Evolutionary conservation across 139 green algal species (phyloP).

Genomic region (Gonium pectorale): DNA sequence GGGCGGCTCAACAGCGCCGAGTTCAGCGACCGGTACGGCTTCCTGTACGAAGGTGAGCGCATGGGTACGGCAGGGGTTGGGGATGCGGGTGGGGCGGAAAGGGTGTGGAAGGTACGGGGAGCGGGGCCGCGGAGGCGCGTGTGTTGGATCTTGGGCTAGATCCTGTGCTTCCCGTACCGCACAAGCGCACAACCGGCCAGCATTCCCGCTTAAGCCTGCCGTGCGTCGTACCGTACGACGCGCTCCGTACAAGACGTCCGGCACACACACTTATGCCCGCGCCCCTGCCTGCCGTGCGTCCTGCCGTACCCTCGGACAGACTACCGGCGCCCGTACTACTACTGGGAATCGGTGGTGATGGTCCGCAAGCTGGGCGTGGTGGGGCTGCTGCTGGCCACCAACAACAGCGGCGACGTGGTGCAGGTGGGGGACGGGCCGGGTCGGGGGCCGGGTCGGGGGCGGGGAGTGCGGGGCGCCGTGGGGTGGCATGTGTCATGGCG

Average conservation of each 20-base stretch:
- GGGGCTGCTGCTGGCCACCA: constrained; percentile 26
- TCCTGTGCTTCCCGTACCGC: background rate
- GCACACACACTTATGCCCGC: background rate
- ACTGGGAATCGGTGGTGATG: constrained; percentile 30
- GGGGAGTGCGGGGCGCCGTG: too few species aligned
- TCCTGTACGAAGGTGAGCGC: constrained; percentile 35
- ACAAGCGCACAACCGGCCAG: background rate
- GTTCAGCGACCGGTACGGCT: constrained; percentile 37
- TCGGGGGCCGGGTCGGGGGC: background rate
- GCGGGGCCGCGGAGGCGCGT: background rate
- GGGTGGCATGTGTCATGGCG: too few species aligned
- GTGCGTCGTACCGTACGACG: background rate
- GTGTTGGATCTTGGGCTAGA: background rate
- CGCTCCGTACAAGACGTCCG: background rate
- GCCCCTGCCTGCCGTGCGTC: background rate
- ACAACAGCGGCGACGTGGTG: background rate
- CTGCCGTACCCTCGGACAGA: background rate
- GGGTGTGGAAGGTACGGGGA: background rate
- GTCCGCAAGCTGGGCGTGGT: constrained; percentile 23
- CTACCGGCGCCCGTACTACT: constrained; percentile 24
- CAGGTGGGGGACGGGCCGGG: background rate
- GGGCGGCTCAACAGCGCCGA: background rate
- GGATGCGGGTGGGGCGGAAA: background rate
- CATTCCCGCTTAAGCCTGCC: background rate
- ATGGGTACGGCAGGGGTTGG: background rate